Evolutionary conservation across 495 filamentous ascomycete species (phyloP).

Genomic region (Penicillium waksmanii): DNA sequence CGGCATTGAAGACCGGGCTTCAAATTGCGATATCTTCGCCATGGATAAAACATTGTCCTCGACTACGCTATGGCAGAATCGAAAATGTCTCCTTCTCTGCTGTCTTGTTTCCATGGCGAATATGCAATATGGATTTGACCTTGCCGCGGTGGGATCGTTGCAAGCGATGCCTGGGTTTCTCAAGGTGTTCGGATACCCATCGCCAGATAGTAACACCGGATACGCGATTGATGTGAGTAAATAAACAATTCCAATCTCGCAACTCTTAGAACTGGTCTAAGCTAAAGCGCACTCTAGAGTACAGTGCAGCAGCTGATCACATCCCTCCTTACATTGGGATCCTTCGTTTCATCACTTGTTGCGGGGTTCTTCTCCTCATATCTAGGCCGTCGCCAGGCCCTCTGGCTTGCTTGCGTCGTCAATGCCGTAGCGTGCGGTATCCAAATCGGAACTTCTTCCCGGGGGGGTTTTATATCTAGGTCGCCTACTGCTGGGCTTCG

Average conservation of each 20-base stretch:
- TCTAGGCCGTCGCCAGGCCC: constrained; percentile 18
- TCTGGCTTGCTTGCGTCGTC: constrained; percentile 24
- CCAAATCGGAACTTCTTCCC: constrained; percentile 20
- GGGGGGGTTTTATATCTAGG: constrained; percentile 18
- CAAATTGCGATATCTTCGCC: neutral
- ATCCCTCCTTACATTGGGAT: constrained; percentile 59
- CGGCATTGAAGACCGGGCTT: neutral
- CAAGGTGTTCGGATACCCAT: constrained; percentile 23
- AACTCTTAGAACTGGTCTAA: neutral
- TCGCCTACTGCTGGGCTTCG: constrained; percentile 19
- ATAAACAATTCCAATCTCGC: neutral
- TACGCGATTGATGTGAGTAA: constrained; percentile 22
- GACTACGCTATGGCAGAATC: constrained; percentile 23
- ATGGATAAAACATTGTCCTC: constrained; percentile 14
- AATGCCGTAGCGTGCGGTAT: constrained; percentile 20
- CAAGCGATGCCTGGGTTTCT: constrained; percentile 27
- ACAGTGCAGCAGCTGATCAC: constrained; percentile 42
- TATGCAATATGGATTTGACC: constrained; percentile 28
- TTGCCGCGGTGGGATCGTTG: constrained; percentile 18
- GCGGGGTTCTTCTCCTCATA: constrained; percentile 41
- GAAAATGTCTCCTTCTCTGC: constrained; percentile 22
- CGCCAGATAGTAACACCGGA: constrained; percentile 13
- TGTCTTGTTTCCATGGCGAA: constrained; percentile 23
- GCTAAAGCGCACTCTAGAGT: constrained; percentile 3
- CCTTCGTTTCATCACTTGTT: constrained; percentile 58